Percentiles rank a stretch among this genome's conserved stretches.
Conservation (phyloP, 106 monocot species). For the Alisma plantagoaquatica region DNA sequence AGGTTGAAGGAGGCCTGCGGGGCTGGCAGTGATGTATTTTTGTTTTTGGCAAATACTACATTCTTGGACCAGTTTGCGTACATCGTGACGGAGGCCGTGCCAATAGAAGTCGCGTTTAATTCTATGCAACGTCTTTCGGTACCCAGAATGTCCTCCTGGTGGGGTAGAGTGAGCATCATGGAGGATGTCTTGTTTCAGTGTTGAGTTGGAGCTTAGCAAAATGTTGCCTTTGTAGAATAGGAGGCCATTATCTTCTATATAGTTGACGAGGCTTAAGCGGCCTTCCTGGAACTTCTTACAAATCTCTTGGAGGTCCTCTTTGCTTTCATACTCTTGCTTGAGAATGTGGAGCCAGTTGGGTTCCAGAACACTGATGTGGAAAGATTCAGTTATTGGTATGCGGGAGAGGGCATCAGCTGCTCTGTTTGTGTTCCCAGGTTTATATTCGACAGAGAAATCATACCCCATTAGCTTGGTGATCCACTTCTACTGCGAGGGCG, state of each 20-base stretch:
- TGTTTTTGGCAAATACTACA: not conserved
- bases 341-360: not conserved
- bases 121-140: not conserved
- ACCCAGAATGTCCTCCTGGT: conserved; percentile 1
- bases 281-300: too few species aligned
- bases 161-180: not conserved
- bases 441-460: not conserved
- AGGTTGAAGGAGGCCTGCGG: conserved; percentile 6
- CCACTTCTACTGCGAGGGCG: not conserved
- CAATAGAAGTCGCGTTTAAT: conserved; percentile 2
- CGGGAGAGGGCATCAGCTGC: conserved; percentile 2
- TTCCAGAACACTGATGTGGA: not conserved
- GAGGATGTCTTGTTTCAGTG: not conserved
- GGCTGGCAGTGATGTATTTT: not conserved
- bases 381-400: not conserved
- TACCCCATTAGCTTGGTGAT: not conserved
- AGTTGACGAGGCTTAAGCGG: too few species aligned
- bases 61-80: not conserved
- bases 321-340: not conserved
- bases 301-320: not conserved
- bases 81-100: not conserved
- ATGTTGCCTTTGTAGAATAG: not conserved
- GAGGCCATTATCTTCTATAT: not conserved
- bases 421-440: not conserved
- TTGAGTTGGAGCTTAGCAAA: not conserved